Evolutionary conservation across 805 yeast genomes (phyloP), one percentile per base, ranked within the genome.

Genomic region (Metschnikowia arizonensis): DNA sequence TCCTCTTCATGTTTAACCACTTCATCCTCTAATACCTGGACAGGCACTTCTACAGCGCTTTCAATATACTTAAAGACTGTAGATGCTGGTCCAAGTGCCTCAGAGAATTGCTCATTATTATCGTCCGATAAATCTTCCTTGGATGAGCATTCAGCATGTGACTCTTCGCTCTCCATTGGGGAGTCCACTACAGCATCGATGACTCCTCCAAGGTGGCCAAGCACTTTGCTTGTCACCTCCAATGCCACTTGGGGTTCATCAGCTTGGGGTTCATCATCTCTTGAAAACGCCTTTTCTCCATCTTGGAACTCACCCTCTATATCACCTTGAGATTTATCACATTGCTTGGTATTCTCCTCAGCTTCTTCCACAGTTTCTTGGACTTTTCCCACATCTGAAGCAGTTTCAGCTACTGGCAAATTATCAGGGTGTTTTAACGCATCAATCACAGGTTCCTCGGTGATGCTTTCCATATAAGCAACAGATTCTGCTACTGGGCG

Each of bases 21-120:
- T 17, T 18, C 21, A 17, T 17, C n/a, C 11, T 32, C 21, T 17
- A 12, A 33, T 21, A 33, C 10, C 26, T 19, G 17, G 7, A 36
- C 23, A 6, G 31, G 26, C 4, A 19, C 45, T 19, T 42, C 45
- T 11, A 34, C 33, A 10, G 31, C 39, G 18, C 24, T 32, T 23
- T 24, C 44, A 8, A 31, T 18, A 15, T 30, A 23, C n/a, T 23
- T 21, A 30, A 39, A 23, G 9, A 31, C 28, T 12, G 26, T 19
- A 23, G 42, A 33, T 3, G 29, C 42, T 19, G 42, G 19, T 31
- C 23, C 24, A 9, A 37, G n/a, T 5, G 40, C 40, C 18, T 37
- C 40, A 9, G 40, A 26, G n/a, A 21, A 19, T 11, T 28, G 28
- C 23, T 37, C 33, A 18, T 19, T 14, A 9, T 37, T 19, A 9